Percentiles rank a stretch among this genome's conserved stretches.
Conservation (phyloP, 306 rosid species). For the Argentina anserina region DNA sequence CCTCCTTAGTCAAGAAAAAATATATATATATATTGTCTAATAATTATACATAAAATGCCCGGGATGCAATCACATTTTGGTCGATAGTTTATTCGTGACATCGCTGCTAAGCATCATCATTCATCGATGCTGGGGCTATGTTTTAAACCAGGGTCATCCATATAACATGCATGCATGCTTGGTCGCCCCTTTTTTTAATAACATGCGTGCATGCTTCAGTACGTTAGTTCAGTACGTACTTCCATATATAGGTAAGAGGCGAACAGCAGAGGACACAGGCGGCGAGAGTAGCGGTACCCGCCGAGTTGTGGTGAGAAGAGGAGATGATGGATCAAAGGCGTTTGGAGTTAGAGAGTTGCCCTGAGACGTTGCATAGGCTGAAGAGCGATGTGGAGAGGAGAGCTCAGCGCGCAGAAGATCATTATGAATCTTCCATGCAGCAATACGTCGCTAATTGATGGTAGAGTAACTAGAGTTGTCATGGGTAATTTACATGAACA, state of each 20-base stretch:
- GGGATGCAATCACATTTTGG: neutral
- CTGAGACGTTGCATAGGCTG: neutral
- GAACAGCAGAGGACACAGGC: neutral
- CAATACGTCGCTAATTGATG: neutral
- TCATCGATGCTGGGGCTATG: no score
- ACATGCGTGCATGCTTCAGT: no score
- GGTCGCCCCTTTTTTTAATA: no score
- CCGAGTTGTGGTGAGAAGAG: constrained; percentile 11
- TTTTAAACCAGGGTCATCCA: no score
- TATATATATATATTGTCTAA: neutral
- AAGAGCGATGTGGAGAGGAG: neutral
- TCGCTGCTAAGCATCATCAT: neutral
- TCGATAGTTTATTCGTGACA: neutral
- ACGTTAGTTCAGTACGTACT: no score
- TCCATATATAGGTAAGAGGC: no score
- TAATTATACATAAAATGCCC: no score
- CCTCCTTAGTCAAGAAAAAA: no score
- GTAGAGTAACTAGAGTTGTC: neutral
- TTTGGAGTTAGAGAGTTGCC: neutral
- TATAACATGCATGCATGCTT: no score
- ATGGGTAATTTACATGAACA: neutral
- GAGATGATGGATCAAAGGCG: neutral
- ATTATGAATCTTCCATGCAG: neutral
- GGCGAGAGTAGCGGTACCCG: neutral
- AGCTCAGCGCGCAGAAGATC: neutral